Conservation (phyloP, 495 filamentous ascomycete species). For the Aspergillus baeticus region DNA sequence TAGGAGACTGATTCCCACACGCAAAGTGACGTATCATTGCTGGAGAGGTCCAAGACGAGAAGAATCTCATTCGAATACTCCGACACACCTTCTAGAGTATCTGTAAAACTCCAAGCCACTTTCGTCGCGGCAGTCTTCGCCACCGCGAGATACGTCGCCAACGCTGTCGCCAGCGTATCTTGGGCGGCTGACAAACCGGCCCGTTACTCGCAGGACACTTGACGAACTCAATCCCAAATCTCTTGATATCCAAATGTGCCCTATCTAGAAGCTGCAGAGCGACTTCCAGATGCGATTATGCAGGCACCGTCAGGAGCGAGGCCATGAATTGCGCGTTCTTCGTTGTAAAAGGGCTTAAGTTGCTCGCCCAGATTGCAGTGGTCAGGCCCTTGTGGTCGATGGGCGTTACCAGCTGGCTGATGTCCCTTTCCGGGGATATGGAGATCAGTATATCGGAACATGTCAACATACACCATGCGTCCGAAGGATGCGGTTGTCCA, state of each 20-base stretch:
- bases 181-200: not conserved
- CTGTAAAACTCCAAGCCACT: not conserved
- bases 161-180: not conserved
- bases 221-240: not conserved
- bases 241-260: not conserved
- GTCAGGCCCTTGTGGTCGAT: not conserved
- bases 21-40: not conserved
- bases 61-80: not conserved
- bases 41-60: not conserved
- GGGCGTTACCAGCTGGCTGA: not conserved
- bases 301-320: no score
- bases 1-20: not conserved
- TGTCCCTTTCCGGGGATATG: not conserved
- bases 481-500: not conserved
- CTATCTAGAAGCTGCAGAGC: not conserved
- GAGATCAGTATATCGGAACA: not conserved
- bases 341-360: not conserved
- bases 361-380: not conserved
- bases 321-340: not conserved
- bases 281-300: no score
- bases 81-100: not conserved
- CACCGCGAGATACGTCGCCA: not conserved
- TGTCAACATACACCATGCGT: not conserved
- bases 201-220: not conserved
- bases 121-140: not conserved